Conservation (phyloP, 2,329 filamentous ascomycete species). For the Ramularia endophylla region DNA sequence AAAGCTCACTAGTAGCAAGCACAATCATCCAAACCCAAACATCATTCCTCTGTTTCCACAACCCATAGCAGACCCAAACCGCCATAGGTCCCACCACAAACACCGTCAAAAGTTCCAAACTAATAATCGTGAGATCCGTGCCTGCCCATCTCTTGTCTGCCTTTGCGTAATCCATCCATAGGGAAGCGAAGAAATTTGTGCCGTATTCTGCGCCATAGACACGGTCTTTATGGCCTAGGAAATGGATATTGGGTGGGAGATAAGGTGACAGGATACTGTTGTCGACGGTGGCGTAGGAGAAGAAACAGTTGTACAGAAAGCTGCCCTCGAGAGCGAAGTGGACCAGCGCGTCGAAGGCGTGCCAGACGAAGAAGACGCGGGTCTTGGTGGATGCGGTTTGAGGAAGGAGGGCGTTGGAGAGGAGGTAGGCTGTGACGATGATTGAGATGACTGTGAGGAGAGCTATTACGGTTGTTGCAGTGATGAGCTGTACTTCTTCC, state of each 20-base stretch:
- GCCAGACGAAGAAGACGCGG: slow-evolving; percentile 87
- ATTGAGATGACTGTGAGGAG: slow-evolving; percentile 50
- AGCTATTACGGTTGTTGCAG: slow-evolving; percentile 49
- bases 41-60: slow-evolving; percentile 31
- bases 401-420: slow-evolving; percentile 48
- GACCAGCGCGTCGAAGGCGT: slow-evolving; percentile 85
- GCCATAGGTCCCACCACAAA: slow-evolving; percentile 54
- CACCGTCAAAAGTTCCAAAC: slow-evolving; percentile 57
- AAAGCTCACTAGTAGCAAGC: slow-evolving; percentile 58
- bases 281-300: slow-evolving; percentile 50
- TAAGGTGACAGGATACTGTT: slow-evolving; percentile 33
- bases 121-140: slow-evolving; percentile 53
- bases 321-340: slow-evolving; percentile 87
- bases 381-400: slow-evolving; percentile 46
- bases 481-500: slow-evolving; percentile 28
- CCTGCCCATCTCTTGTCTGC: slow-evolving; percentile 57
- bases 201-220: slow-evolving; percentile 57
- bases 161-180: slow-evolving; percentile 63
- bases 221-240: slow-evolving; percentile 49
- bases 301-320: slow-evolving; percentile 93
- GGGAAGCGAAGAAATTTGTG: slow-evolving; percentile 44
- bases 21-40: slow-evolving; percentile 54
- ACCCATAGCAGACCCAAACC: slow-evolving; percentile 49
- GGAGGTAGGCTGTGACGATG: slow-evolving; percentile 47
- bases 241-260: slow-evolving; percentile 45